Percentiles rank a stretch among this genome's conserved stretches.
Evolutionary conservation across 2,329 filamentous ascomycete species (phyloP).

Genomic region (Botrytis byssoidea): DNA sequence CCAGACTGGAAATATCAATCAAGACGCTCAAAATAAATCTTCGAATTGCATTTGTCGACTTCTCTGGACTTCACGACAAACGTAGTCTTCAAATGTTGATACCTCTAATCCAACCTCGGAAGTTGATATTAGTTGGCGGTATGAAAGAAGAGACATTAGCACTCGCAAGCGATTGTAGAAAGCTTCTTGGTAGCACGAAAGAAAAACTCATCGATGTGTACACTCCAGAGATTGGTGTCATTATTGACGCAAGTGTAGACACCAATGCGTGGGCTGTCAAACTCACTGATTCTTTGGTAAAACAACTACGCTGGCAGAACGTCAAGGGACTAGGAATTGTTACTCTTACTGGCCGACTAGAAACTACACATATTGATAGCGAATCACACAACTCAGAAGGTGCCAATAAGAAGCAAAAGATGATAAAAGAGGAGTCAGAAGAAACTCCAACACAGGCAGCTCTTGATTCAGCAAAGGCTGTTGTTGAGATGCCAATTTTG

Average conservation of each 20-base stretch:
- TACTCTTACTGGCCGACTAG: constrained; percentile 76
- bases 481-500: constrained; percentile 40
- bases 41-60: constrained; percentile 85
- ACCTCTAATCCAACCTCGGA: constrained; percentile 88
- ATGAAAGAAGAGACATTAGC: constrained; percentile 72
- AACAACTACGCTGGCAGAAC: constrained; percentile 90
- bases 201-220: constrained; percentile 67
- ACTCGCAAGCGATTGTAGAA: constrained; percentile 77
- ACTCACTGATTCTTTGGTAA: constrained; percentile 79
- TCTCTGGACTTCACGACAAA: constrained; percentile 88
- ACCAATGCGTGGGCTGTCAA: constrained; percentile 97
- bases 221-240: constrained; percentile 70
- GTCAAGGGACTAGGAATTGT: constrained; percentile 88
- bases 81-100: constrained; percentile 93
- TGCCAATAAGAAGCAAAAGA: constrained; percentile 46
- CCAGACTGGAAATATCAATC: constrained; percentile 67
- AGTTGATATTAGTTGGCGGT: constrained; percentile 88
- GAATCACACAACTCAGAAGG: constrained; percentile 40
- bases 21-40: constrained; percentile 67
- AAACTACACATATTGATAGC: constrained; percentile 48
- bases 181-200: constrained; percentile 53
- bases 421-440: constrained; percentile 47
- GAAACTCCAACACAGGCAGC: constrained; percentile 31
- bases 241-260: constrained; percentile 89
- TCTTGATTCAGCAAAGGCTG: constrained; percentile 24